These are phyloP conservation scores for Exserohilum rostratum DNA, from an alignment of 2,329 filamentous ascomycete species.

Conservation along the genomic window DNA sequence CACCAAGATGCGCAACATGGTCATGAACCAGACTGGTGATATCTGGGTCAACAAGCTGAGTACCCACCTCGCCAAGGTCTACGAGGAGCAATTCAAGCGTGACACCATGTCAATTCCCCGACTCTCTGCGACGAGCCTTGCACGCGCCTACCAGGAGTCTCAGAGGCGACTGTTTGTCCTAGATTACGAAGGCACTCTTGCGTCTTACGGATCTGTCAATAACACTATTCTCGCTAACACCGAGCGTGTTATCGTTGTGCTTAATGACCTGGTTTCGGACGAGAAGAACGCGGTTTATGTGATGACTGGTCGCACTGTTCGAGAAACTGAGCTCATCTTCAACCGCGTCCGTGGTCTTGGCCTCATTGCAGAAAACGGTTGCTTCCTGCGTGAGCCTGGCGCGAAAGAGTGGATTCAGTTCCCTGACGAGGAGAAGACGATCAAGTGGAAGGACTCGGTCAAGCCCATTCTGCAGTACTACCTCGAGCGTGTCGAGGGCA, in stretches of 20 bases:
- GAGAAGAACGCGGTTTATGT: slow-evolving; percentile 86
- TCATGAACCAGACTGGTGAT: slow-evolving; percentile 80
- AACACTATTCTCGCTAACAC: slow-evolving; percentile 87
- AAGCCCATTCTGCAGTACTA: slow-evolving; percentile 86
- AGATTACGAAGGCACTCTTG: slow-evolving; percentile 91
- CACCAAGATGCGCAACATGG: slow-evolving; percentile 72
- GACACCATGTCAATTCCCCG: slow-evolving; percentile 87
- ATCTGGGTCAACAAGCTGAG: slow-evolving; percentile 85
- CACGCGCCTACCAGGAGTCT: slow-evolving; percentile 69
- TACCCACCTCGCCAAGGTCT: slow-evolving; percentile 72
- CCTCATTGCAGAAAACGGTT: slow-evolving; percentile 92
- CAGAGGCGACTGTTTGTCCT: slow-evolving; percentile 81
- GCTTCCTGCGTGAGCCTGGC: slow-evolving; percentile 77
- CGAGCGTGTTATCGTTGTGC: slow-evolving; percentile 79
- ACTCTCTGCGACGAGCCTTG: slow-evolving; percentile 70
- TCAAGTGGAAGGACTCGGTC: slow-evolving; percentile 83
- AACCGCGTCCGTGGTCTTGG: slow-evolving; percentile 81
- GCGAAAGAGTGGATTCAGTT: slow-evolving; percentile 77
- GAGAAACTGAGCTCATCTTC: slow-evolving; percentile 88
- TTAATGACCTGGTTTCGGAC: slow-evolving; percentile 82
- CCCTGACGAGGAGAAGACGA: slow-evolving; percentile 72
- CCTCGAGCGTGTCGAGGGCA: slow-evolving; percentile 84
- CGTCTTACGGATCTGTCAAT: slow-evolving; percentile 82
- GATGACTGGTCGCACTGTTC: slow-evolving; percentile 87
- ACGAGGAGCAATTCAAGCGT: slow-evolving; percentile 82